Base-by-base conservation (phyloP, 371 early-diverging fungal species). In the Polyrhizophydium stewartii region DNA sequence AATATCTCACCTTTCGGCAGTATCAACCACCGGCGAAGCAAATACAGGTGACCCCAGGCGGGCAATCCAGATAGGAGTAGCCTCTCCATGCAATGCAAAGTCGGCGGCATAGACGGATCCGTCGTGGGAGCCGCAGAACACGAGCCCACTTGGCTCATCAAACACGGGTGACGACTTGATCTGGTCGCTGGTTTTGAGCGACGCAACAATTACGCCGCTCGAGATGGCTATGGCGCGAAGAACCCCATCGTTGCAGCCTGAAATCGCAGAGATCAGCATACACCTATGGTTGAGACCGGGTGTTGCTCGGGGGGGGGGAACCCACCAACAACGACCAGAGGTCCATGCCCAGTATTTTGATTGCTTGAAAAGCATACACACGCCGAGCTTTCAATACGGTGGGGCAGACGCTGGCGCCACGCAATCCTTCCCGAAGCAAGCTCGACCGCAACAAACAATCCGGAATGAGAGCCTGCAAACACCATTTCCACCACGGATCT, bases 381-480 rank as follows among this genome's bases (percentile, higher is more conserved):
- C 17, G 56, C 63, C 1, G 22, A 17, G 32, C 47, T 47, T 47
- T 63, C 63, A 38, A 63, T 63, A 2, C 63, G 63, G 41, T 58
- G 59, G 2, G 25, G 41, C 21, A 63, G 57, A 2, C 27, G 58
- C 41, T 16, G 52, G 1, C 3, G 6, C 63, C 63, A 63, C 30
- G 10, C 25, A 5, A 31, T 9, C 27, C 2, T 2, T 17, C 63
- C 63, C 3, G 24, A 30, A 1, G 2, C 32, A 17, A 49, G 3
- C 2, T 56, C 49, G 35, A 58, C 33, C 10, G 63, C 63, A 22
- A n/a, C 45, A 27, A 63, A 35, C 16, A 30, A 32, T 9, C 63
- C 63, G 28, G 63, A 58, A 32, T 63, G 63, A 22, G 63, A 63
- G 7, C 63, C 63, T 7, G 49, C 40, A 38, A 30, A 47, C 1